Conservation (phyloP, 2,329 filamentous ascomycete genomes). For the Calonectria hongkongensis region DNA sequence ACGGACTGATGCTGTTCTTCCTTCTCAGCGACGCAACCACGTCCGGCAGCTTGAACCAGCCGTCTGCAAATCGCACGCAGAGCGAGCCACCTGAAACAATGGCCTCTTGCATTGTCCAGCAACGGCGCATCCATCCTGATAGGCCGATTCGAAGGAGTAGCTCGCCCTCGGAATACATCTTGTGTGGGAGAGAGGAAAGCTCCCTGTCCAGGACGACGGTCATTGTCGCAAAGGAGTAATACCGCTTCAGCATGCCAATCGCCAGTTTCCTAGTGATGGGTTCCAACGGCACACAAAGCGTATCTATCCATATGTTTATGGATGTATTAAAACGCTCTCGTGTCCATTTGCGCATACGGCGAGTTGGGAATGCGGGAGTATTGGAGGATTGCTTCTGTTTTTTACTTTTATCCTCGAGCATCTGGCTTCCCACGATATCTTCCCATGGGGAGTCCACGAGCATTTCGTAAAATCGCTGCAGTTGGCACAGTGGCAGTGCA, state of each 20-base stretch:
- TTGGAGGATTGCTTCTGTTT: neutral
- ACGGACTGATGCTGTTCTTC: conserved; percentile 12
- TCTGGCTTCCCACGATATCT: neutral
- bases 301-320: neutral
- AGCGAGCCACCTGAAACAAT: neutral
- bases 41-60: conserved; percentile 15
- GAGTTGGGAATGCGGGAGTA: neutral
- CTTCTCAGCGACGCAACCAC: neutral
- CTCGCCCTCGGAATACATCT: conserved; percentile 7
- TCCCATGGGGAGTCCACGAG: neutral
- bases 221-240: conserved; percentile 5
- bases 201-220: neutral
- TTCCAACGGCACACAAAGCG: neutral
- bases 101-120: conserved; percentile 22
- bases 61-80: conserved; percentile 11
- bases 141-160: neutral
- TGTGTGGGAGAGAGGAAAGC: neutral
- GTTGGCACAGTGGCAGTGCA: conserved; percentile 22
- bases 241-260: conserved; percentile 8
- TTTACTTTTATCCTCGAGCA: neutral
- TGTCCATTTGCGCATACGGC: neutral
- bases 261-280: neutral
- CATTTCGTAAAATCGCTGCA: conserved; percentile 12
- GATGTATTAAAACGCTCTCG: neutral
- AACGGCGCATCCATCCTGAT: conserved; percentile 12